Conservation (phyloP, 352 stramenopile genomes). For the Globisporangium emineosum region DNA sequence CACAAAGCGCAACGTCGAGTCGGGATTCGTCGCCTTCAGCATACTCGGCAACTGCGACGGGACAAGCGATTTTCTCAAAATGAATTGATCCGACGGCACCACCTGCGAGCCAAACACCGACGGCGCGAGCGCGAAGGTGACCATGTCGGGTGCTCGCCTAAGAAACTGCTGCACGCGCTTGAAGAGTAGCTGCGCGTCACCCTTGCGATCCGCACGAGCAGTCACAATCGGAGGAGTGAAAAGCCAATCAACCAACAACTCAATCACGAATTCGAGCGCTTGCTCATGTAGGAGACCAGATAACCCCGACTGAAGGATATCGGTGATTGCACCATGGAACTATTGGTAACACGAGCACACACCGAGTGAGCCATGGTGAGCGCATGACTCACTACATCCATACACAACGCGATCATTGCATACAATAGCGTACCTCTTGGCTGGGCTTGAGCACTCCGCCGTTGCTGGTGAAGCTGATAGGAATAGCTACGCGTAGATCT, state of each 20-base stretch:
- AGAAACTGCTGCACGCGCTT: slow-evolving; percentile 32
- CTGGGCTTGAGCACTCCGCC: slow-evolving; percentile 22
- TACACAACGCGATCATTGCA: not conserved
- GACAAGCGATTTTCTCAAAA: slow-evolving; percentile 52
- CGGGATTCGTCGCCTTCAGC: slow-evolving; percentile 8
- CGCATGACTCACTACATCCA: not conserved
- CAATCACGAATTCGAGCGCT: slow-evolving; percentile 25
- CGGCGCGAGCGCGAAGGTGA: slow-evolving; percentile 36
- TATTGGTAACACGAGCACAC: slow-evolving; percentile 9
- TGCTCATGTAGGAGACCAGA: slow-evolving; percentile 31
- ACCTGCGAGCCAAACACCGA: slow-evolving; percentile 36
- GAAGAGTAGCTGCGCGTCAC: slow-evolving; percentile 19
- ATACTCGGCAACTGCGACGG: slow-evolving; percentile 36
- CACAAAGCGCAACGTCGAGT: slow-evolving; percentile 27
- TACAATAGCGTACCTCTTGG: slow-evolving; percentile 2
- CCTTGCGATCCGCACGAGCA: not conserved
- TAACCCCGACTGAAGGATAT: slow-evolving; percentile 39
- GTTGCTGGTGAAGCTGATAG: not conserved
- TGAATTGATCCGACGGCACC: slow-evolving; percentile 38
- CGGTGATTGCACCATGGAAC: slow-evolving; percentile 24
- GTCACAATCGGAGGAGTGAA: slow-evolving; percentile 21
- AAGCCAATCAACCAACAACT: slow-evolving; percentile 54
- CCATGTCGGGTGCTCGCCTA: slow-evolving; percentile 24
- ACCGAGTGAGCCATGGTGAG: not conserved
- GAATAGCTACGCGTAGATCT: not conserved